Evolutionary conservation across 371 early-diverging fungal species (phyloP).

Genomic region (Rhizomucor miehei): DNA sequence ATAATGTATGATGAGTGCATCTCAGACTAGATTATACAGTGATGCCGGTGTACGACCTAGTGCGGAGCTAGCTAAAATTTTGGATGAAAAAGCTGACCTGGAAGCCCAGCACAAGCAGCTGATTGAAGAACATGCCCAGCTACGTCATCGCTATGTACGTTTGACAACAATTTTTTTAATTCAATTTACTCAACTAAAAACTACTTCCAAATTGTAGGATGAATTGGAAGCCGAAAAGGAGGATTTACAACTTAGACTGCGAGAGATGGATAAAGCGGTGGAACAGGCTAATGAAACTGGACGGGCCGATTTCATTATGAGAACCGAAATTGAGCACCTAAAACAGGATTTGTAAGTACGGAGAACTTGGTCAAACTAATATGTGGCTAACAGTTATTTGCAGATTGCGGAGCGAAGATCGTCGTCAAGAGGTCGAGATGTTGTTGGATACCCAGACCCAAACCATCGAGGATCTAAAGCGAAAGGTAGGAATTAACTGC

Average conservation of each 20-base stretch:
- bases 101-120: constrained; percentile 54
- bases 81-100: constrained; percentile 56
- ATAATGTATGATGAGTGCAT: background rate
- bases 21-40: background rate
- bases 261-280: constrained; percentile 67
- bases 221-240: constrained; percentile 61
- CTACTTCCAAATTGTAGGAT: constrained; percentile 43
- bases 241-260: constrained; percentile 62
- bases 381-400: background rate
- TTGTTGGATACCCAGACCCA: constrained; percentile 55
- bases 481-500: too few species aligned
- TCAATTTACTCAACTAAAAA: background rate
- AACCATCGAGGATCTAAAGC: constrained; percentile 64
- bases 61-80: constrained; percentile 16
- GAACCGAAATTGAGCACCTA: constrained; percentile 84
- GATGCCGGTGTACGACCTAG: constrained; percentile 9
- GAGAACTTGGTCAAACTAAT: background rate
- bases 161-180: background rate
- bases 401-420: constrained; percentile 76
- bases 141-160: constrained; percentile 62
- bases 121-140: constrained; percentile 53
- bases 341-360: constrained; percentile 74
- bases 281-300: constrained; percentile 75
- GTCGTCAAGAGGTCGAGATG: constrained; percentile 71
- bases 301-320: constrained; percentile 79